A percentile compares a stretch with the other conserved stretches of the same genome.
These are phyloP conservation scores for Penicillium sp. DNA, from an alignment of 2,329 filamentous ascomycete genomes.

Conservation along the genomic window DNA sequence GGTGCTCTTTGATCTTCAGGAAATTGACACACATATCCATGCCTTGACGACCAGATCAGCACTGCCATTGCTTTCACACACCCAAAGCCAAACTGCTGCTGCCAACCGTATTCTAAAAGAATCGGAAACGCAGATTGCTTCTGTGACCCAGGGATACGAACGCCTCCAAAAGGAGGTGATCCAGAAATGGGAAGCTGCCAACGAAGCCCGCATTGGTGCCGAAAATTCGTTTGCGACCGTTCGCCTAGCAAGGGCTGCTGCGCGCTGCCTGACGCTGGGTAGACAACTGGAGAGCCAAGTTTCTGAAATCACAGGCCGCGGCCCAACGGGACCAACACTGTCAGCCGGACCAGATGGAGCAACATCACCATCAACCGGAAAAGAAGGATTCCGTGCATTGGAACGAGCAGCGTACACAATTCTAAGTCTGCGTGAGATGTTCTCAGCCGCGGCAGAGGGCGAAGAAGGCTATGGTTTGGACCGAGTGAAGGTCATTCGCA, in stretches of 20 bases:
- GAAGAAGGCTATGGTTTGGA: slow-evolving; percentile 76
- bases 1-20: slow-evolving; percentile 93
- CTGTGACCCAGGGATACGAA: slow-evolving; percentile 77
- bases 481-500: slow-evolving; percentile 66
- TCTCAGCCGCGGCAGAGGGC: slow-evolving; percentile 62
- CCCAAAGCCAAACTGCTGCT: slow-evolving; percentile 67
- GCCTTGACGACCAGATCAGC: slow-evolving; percentile 79
- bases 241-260: slow-evolving; percentile 69
- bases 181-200: slow-evolving; percentile 77
- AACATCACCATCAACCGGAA: slow-evolving; percentile 33
- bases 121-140: slow-evolving; percentile 74
- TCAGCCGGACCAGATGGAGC: slow-evolving; percentile 32
- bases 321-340: slow-evolving; percentile 26
- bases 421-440: slow-evolving; percentile 68
- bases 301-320: slow-evolving; percentile 58
- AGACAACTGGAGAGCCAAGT: slow-evolving; percentile 85
- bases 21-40: slow-evolving; percentile 95
- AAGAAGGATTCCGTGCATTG: slow-evolving; percentile 72
- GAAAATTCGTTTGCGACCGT: slow-evolving; percentile 77
- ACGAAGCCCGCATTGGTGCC: slow-evolving; percentile 73
- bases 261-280: slow-evolving; percentile 73
- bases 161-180: slow-evolving; percentile 83
- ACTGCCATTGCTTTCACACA: slow-evolving; percentile 74
- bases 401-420: slow-evolving; percentile 79
- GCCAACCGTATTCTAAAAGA: slow-evolving; percentile 69